These are phyloP conservation scores for Coix lacrymajobi DNA, from an alignment of 176 grass and related monocot genomes.

Conservation along the genomic window DNA sequence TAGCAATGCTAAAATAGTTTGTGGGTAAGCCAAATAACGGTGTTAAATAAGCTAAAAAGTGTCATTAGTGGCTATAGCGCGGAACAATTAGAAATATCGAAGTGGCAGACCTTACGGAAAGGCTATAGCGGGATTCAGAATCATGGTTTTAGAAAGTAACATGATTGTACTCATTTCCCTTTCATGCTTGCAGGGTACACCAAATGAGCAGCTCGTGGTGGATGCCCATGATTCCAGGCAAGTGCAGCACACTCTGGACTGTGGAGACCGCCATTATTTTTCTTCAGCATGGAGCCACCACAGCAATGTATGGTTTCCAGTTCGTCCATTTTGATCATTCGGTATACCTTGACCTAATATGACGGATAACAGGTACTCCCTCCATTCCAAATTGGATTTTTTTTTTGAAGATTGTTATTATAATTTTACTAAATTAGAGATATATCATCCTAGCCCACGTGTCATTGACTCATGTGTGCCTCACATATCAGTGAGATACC, in stretches of 20 bases:
- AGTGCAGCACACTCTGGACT: not conserved
- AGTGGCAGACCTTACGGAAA: not conserved
- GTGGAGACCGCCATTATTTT: not conserved
- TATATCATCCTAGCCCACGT: too few species aligned
- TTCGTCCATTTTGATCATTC: not conserved
- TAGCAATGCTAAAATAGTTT: too few species aligned
- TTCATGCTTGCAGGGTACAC: conserved; percentile 15
- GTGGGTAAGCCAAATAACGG: too few species aligned
- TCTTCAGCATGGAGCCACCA: not conserved
- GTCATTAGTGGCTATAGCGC: too few species aligned
- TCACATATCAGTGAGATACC: too few species aligned
- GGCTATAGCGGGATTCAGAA: not conserved
- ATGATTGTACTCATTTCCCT: not conserved
- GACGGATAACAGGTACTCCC: not conserved
- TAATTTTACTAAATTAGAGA: too few species aligned
- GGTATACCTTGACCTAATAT: not conserved
- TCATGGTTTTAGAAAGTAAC: not conserved
- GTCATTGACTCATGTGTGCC: too few species aligned
- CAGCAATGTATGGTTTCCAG: not conserved
- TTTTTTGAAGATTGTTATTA: too few species aligned
- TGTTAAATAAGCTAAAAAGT: too few species aligned
- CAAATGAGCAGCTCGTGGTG: not conserved
- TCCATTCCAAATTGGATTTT: too few species aligned
- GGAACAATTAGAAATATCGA: too few species aligned
- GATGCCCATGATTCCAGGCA: conserved; percentile 15